Percentiles rank a stretch among this genome's conserved stretches.
Evolutionary conservation across 2,329 filamentous ascomycete species (phyloP).

Genomic region (Blastomyces gilchristii): DNA sequence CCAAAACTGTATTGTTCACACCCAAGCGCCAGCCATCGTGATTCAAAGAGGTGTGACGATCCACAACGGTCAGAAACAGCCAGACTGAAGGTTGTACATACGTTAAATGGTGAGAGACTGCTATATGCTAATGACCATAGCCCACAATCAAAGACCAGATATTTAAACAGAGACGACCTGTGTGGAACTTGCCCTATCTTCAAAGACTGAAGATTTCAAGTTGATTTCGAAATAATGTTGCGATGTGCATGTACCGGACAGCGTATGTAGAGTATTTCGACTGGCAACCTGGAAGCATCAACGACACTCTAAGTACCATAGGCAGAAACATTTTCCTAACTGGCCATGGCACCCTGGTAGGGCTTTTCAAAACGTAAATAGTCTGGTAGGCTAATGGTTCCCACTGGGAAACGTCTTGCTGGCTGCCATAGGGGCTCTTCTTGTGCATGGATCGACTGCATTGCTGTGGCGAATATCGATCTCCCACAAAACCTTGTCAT

Average conservation of each 20-base stretch:
- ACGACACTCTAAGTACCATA: not conserved
- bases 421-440: not conserved
- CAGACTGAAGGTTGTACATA: not conserved
- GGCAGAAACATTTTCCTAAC: not conserved
- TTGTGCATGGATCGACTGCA: not conserved
- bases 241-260: no score
- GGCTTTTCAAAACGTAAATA: not conserved
- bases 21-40: not conserved
- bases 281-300: not conserved
- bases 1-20: not conserved
- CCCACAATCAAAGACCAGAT: not conserved
- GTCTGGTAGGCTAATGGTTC: not conserved
- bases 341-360: not conserved
- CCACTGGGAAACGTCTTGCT: not conserved
- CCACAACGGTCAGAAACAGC: not conserved
- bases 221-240: no score
- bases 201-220: not conserved
- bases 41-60: not conserved
- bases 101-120: not conserved
- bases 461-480: not conserved
- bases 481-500: not conserved
- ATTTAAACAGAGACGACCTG: not conserved
- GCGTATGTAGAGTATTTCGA: no score
- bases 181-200: not conserved
- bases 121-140: not conserved